Evolutionary conservation across 2,329 filamentous ascomycete species (phyloP).

Genomic region (Ambrosiella xylebori): DNA sequence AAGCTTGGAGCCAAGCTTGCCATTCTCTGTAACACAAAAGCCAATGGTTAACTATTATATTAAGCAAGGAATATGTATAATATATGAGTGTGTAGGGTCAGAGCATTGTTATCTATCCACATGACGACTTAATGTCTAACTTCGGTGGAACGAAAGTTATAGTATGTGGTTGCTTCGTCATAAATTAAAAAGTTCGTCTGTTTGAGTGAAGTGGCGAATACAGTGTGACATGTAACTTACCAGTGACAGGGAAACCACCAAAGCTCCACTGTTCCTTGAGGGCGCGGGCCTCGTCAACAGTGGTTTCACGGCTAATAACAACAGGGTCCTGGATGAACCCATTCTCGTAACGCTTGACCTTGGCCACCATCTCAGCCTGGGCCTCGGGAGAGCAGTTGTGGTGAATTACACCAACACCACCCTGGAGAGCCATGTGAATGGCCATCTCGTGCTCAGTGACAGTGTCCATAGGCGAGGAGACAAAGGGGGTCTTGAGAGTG

Average conservation of each 20-base stretch:
- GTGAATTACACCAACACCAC: conserved; percentile 86
- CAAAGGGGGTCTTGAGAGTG: conserved; percentile 85
- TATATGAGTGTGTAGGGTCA: conserved; percentile 2
- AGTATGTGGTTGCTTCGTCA: conserved; percentile 67
- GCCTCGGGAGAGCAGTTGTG: conserved; percentile 98
- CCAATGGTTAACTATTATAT: conserved; percentile 17
- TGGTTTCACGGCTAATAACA: conserved; percentile 73
- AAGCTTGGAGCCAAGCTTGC: conserved; percentile 86
- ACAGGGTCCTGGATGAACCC: conserved; percentile 95
- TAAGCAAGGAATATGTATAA: conserved; percentile 26
- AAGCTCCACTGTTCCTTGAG: conserved; percentile 98
- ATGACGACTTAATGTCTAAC: conserved; percentile 56
- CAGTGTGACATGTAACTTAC: conserved; percentile 38
- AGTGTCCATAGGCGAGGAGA: conserved; percentile 98
- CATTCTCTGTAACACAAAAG: conserved; percentile 46
- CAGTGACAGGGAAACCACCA: conserved; percentile 94
- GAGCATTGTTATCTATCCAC: conserved; percentile 39
- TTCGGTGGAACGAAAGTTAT: conserved; percentile 99
- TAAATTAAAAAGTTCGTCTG: conserved; percentile 15
- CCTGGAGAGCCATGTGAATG: conserved; percentile 85
- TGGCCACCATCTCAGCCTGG: conserved; percentile 96
- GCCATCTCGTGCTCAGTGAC: conserved; percentile 99
- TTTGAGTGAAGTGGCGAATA: background rate
- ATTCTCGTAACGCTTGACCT: conserved; percentile 98
- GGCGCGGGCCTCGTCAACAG: conserved; percentile 75